Percentiles rank a stretch among this genome's conserved stretches.
These are phyloP conservation scores for Adansonia digitata DNA, from an alignment of 345 rosid species.

Conservation along the genomic window DNA sequence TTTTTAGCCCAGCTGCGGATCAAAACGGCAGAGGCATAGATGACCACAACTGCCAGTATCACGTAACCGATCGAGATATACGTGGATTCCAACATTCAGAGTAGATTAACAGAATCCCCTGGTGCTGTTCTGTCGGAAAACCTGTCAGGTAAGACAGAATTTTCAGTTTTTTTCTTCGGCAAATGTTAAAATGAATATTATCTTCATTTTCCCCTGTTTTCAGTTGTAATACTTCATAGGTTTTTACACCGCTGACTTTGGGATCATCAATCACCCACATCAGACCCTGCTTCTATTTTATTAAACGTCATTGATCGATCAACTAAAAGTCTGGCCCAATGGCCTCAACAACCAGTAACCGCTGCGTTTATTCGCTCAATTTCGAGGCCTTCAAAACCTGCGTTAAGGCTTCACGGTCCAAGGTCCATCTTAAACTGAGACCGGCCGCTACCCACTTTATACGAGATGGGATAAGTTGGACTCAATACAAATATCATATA, in stretches of 20 bases:
- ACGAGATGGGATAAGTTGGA: too few relatives aligned
- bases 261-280: neutral
- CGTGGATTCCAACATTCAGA: neutral
- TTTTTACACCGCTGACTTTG: neutral
- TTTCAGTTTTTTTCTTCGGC: neutral
- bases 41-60: neutral
- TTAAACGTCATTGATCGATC: too few relatives aligned
- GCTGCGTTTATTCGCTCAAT: neutral
- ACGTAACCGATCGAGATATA: neutral
- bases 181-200: neutral
- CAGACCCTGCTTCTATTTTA: neutral
- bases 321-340: neutral
- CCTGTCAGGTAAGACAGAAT: neutral
- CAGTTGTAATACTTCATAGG: neutral
- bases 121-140: neutral
- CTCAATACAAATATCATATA: too few relatives aligned
- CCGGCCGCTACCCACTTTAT: neutral
- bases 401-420: constrained; percentile 5
- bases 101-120: neutral
- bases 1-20: neutral
- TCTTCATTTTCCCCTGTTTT: neutral
- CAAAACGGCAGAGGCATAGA: neutral
- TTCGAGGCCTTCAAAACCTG: too few relatives aligned
- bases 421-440: constrained; percentile 13
- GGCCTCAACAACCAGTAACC: neutral